Evolutionary conservation across 192 early-diverging fungal genomes (phyloP).

Genomic region (Podila horticola): DNA sequence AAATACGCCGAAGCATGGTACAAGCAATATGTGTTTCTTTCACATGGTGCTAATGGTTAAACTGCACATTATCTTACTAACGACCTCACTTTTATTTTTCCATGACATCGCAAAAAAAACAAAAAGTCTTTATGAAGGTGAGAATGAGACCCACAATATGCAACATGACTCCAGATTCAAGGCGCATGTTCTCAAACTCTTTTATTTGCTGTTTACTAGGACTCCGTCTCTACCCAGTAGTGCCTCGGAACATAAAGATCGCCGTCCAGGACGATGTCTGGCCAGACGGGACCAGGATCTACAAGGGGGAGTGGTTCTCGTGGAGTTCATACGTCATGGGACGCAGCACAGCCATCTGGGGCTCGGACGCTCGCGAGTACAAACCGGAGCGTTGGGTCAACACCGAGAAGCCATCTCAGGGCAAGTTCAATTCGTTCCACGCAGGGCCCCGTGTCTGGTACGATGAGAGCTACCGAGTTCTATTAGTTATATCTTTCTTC

Average conservation of each 20-base stretch:
- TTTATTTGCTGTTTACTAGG: not conserved
- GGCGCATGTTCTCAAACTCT: too few relatives aligned
- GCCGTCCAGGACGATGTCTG: slow-evolving; percentile 65
- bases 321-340: slow-evolving; percentile 69
- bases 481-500: too few relatives aligned
- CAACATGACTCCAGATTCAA: too few relatives aligned
- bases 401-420: slow-evolving; percentile 41
- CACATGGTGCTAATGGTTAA: too few relatives aligned
- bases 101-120: not conserved
- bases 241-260: slow-evolving; percentile 57
- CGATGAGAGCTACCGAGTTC: not conserved
- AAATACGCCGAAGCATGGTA: slow-evolving; percentile 47
- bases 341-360: slow-evolving; percentile 66
- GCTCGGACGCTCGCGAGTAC: slow-evolving; percentile 67
- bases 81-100: not conserved
- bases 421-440: slow-evolving; percentile 65
- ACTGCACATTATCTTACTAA: too few relatives aligned
- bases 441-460: slow-evolving; percentile 60
- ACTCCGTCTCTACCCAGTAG: slow-evolving; percentile 15
- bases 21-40: too few relatives aligned
- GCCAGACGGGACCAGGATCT: slow-evolving; percentile 69
- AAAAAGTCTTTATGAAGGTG: not conserved
- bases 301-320: slow-evolving; percentile 60
- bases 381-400: slow-evolving; percentile 73
- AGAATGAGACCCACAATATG: too few relatives aligned